Evolutionary conservation across 805 yeast species (phyloP).

Genomic region (Nakazawaea ernobii): DNA sequence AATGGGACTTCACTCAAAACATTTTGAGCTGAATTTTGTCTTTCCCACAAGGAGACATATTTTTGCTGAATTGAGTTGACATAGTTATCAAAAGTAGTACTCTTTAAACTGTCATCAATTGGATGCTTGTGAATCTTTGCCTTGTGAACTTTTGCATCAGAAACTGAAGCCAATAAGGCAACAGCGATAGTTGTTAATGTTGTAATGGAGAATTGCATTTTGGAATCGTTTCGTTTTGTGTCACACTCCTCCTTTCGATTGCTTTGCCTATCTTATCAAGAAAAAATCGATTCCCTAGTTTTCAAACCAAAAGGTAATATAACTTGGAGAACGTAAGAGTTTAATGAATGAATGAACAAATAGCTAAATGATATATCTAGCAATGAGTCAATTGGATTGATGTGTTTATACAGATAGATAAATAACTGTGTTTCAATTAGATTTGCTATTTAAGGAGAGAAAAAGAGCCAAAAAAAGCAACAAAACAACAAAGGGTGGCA

Average conservation of each 20-base stretch:
- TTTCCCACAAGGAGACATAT: constrained; percentile 35
- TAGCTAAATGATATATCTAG: no score
- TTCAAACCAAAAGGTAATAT: neutral
- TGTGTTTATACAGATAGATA: no score
- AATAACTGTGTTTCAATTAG: no score
- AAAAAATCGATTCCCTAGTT: neutral
- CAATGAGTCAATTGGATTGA: neutral
- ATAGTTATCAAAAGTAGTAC: constrained; percentile 39
- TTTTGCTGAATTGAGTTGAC: constrained; percentile 42
- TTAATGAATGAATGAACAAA: no score
- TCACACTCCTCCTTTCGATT: neutral
- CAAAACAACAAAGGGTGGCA: no score
- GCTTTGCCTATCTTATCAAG: constrained; percentile 2
- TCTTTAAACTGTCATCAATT: constrained; percentile 39
- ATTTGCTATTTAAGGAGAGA: no score
- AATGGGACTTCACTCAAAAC: constrained; percentile 37
- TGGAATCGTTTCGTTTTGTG: neutral
- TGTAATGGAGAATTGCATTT: constrained; percentile 26
- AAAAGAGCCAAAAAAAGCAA: no score
- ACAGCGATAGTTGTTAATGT: constrained; percentile 39
- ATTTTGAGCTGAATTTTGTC: constrained; percentile 15
- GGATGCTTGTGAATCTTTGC: constrained; percentile 45
- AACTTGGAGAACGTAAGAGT: no score
- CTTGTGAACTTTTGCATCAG: constrained; percentile 42
- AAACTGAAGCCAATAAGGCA: constrained; percentile 22